Percentiles rank a stretch among this genome's conserved stretches.
phyloP scores from a whole-genome alignment of 345 rosid genomes.

The Conringia planisiliqua region DNA sequence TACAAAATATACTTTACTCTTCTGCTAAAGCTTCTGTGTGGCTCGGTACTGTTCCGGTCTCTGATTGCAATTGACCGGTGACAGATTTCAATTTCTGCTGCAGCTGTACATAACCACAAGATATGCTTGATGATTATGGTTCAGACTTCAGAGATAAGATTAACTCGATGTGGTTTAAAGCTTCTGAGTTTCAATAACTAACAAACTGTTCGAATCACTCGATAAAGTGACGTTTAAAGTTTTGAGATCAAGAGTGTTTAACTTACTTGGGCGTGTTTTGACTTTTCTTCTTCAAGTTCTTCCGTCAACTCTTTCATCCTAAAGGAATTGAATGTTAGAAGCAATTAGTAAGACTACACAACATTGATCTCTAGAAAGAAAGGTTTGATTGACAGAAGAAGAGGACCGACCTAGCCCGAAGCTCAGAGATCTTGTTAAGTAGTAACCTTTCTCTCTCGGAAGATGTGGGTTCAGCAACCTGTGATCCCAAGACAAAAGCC shows the following conservation, averaged over 20 bases:
- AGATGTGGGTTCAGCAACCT: conserved; percentile 59
- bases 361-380: background rate
- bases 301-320: conserved; percentile 63
- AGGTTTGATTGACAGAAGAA: background rate
- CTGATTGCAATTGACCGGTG: conserved; percentile 15
- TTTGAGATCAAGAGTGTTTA: background rate
- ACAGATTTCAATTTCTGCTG: conserved; percentile 25
- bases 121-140: background rate
- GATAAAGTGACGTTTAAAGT: background rate
- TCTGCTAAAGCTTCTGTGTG: conserved; percentile 19
- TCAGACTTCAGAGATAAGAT: background rate
- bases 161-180: background rate
- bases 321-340: conserved; percentile 17
- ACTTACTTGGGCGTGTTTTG: conserved; percentile 68
- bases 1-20: conserved; percentile 17
- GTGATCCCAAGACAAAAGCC: conserved; percentile 1
- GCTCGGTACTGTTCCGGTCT: background rate
- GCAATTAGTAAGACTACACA: conserved; percentile 11
- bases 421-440: conserved; percentile 67
- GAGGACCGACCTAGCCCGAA: conserved; percentile 63
- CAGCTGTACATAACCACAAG: conserved; percentile 17
- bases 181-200: background rate
- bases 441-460: conserved; percentile 73
- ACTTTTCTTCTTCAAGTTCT: conserved; percentile 65
- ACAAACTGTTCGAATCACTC: background rate